phyloP scores from a whole-genome alignment of 2,329 filamentous ascomycete genomes.

The Pseudopithomyces chartarum region DNA sequence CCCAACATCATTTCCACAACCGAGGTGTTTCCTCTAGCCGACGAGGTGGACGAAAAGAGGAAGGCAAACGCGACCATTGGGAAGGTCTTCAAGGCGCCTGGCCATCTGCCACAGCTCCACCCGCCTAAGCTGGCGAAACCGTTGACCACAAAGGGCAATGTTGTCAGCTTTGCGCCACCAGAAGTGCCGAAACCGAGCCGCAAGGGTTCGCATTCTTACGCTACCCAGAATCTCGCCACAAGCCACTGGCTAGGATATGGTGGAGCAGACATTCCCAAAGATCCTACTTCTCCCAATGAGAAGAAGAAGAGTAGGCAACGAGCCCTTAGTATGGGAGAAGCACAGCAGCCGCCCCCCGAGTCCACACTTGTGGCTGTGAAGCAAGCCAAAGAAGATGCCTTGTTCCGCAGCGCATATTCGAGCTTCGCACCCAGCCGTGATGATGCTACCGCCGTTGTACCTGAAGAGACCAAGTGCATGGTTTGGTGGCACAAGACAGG shows the following conservation, averaged over 20 bases:
- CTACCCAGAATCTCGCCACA: constrained; percentile 66
- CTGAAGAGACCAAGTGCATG: constrained; percentile 68
- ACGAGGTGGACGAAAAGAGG: constrained; percentile 48
- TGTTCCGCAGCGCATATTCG: constrained; percentile 79
- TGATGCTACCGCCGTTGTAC: constrained; percentile 71
- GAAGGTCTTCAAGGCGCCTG: constrained; percentile 73
- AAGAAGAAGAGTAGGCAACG: constrained; percentile 74
- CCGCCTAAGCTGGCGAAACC: constrained; percentile 74
- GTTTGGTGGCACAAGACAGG: constrained; percentile 79
- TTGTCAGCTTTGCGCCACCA: constrained; percentile 57
- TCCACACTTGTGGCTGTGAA: constrained; percentile 49
- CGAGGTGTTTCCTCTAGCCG: constrained; percentile 63
- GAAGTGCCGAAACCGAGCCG: constrained; percentile 55
- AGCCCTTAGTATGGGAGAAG: constrained; percentile 68
- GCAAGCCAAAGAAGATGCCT: constrained; percentile 70
- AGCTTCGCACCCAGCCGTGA: constrained; percentile 79
- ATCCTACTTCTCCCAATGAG: constrained; percentile 62
- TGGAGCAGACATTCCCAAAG: constrained; percentile 49
- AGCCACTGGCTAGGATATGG: constrained; percentile 69
- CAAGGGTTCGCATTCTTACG: constrained; percentile 61
- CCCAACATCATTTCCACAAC: constrained; percentile 77
- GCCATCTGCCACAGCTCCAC: constrained; percentile 67
- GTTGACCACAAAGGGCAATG: constrained; percentile 63
- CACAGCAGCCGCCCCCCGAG: constrained; percentile 57
- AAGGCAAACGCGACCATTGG: constrained; percentile 70